These are phyloP conservation scores for Perkinsus chesapeaki DNA, from an alignment of 169 alveolate genomes.

Conservation along the genomic window DNA sequence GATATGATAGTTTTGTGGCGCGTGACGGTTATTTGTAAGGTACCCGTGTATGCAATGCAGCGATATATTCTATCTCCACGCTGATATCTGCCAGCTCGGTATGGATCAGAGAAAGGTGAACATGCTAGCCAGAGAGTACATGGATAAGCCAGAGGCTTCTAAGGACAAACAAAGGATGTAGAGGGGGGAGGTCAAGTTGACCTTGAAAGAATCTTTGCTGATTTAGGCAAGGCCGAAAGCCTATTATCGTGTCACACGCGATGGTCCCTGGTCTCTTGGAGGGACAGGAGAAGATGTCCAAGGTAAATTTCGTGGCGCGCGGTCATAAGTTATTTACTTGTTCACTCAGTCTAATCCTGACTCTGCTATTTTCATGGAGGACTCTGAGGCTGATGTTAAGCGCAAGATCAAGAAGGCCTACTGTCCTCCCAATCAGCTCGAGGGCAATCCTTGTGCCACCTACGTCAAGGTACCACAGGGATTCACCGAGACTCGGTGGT, in stretches of 20 bases:
- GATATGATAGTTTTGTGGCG: not conserved
- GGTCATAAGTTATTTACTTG: slow-evolving; percentile 55
- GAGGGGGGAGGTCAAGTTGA: not conserved
- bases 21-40: not conserved
- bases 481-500: slow-evolving; percentile 43
- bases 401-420: slow-evolving; percentile 90
- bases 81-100: slow-evolving; percentile 98
- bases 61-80: slow-evolving; percentile 92
- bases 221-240: slow-evolving; percentile 45
- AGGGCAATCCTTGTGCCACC: slow-evolving; percentile 90
- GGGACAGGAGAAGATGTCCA: slow-evolving; percentile 96
- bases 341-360: slow-evolving; percentile 43
- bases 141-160: slow-evolving; percentile 22
- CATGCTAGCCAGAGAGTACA: slow-evolving; percentile 93
- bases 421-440: slow-evolving; percentile 82
- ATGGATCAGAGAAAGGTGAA: slow-evolving; percentile 98
- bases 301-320: slow-evolving; percentile 26
- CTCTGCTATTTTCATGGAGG: slow-evolving; percentile 98
- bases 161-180: not conserved
- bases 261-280: slow-evolving; percentile 92
- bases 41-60: slow-evolving; percentile 99
- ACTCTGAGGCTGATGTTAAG: slow-evolving; percentile 80
- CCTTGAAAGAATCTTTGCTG: not conserved
- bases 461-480: slow-evolving; percentile 68
- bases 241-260: slow-evolving; percentile 86